These are phyloP conservation scores for Candida xiaguanensis DNA, from an alignment of 805 yeast species.

Conservation along the genomic window DNA sequence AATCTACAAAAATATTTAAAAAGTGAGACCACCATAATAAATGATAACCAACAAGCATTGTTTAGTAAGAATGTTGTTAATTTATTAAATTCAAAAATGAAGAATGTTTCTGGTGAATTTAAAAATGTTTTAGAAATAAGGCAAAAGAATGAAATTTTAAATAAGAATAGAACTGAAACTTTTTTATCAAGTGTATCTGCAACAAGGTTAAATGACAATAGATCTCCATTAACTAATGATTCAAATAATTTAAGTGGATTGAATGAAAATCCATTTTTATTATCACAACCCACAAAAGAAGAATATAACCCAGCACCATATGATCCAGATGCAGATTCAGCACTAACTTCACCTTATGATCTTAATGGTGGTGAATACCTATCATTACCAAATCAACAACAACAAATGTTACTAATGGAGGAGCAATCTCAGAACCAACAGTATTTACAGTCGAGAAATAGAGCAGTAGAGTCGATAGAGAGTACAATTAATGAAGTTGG, in stretches of 20 bases:
- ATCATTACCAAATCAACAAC: conserved; percentile 77
- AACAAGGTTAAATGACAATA: conserved; percentile 21
- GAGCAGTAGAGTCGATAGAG: conserved; percentile 95
- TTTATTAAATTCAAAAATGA: conserved; percentile 81
- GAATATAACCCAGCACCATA: conserved; percentile 12
- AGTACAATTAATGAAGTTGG: conserved; percentile 98
- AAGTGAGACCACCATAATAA: conserved; percentile 38
- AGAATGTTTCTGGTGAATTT: conserved; percentile 89
- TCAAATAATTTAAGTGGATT: conserved; percentile 8
- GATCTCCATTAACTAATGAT: conserved; percentile 21
- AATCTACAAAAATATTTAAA: conserved; percentile 53
- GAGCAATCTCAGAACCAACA: conserved; percentile 64
- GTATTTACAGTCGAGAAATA: conserved; percentile 77
- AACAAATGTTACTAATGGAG: conserved; percentile 69
- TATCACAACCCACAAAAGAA: conserved; percentile 1
- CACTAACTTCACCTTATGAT: conserved; percentile 22
- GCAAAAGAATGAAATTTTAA: conserved; percentile 76
- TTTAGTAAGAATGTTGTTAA: conserved; percentile 86
- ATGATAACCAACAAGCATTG: conserved; percentile 62
- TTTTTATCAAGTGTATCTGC: conserved; percentile 55
- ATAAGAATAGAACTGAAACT: conserved; percentile 80
- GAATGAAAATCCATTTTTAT: conserved; percentile 37
- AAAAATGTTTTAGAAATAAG: conserved; percentile 84
- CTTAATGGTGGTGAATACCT: conserved; percentile 44
- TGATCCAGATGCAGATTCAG: conserved; percentile 27